These are phyloP conservation scores for Leccinellum luteum DNA, from an alignment of 768 basidiomycete species.

Conservation along the genomic window DNA sequence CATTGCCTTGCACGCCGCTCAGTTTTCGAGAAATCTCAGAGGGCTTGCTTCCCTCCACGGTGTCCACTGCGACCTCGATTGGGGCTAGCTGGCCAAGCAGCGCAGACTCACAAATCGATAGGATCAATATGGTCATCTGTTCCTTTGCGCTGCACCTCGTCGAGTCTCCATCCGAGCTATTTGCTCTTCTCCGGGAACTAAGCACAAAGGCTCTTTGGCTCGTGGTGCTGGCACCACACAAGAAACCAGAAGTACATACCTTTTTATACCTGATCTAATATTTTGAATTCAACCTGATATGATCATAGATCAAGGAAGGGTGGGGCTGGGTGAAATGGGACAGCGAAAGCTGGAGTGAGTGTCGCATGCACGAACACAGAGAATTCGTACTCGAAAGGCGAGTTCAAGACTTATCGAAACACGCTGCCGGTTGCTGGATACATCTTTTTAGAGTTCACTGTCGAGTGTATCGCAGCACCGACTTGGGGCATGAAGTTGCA, in stretches of 20 bases:
- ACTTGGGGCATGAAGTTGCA: not conserved
- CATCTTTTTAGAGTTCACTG: constrained; percentile 25
- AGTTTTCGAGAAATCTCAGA: constrained; percentile 64
- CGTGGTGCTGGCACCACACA: constrained; percentile 69
- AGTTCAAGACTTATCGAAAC: not conserved
- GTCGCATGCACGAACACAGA: constrained; percentile 37
- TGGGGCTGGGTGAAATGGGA: constrained; percentile 72
- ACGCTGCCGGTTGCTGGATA: not conserved
- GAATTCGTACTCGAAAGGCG: constrained; percentile 51
- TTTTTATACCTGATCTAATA: not conserved
- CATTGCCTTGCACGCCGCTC: constrained; percentile 51
- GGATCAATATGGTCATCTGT: constrained; percentile 63
- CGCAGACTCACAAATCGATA: constrained; percentile 2
- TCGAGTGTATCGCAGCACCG: constrained; percentile 27
- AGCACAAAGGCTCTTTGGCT: constrained; percentile 63
- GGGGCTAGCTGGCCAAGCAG: not conserved
- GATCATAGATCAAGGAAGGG: constrained; percentile 54
- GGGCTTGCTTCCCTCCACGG: constrained; percentile 44
- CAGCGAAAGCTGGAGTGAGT: constrained; percentile 43
- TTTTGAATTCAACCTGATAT: not conserved
- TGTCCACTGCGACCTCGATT: constrained; percentile 13
- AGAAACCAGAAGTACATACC: constrained; percentile 61
- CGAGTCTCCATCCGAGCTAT: constrained; percentile 58
- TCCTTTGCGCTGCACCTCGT: constrained; percentile 76
- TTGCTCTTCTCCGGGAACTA: constrained; percentile 61